Conservation (phyloP, 2,329 filamentous ascomycete species). For the Apiospora malaysiana region DNA sequence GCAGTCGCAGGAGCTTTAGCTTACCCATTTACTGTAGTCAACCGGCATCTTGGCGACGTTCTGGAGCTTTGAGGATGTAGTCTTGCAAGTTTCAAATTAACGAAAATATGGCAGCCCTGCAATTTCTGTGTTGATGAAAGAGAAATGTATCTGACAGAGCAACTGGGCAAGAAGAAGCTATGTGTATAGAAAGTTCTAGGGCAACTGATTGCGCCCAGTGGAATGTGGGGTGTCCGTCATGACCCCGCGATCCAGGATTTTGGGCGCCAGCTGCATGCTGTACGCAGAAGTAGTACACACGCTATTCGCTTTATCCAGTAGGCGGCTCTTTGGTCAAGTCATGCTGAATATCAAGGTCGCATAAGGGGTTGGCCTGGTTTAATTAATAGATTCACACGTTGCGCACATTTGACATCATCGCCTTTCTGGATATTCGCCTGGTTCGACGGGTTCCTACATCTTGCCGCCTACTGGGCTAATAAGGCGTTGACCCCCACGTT, state of each 20-base stretch:
- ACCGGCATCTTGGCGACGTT: constrained; percentile 52
- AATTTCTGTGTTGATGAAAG: neutral
- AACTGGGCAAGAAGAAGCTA: neutral
- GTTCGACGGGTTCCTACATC: neutral
- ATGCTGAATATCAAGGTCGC: neutral
- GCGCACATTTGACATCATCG: neutral
- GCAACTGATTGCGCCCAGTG: constrained; percentile 8
- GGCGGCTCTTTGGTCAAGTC: too few relatives aligned
- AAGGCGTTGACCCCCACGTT: neutral
- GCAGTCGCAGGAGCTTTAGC: constrained; percentile 28
- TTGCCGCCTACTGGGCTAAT: neutral
- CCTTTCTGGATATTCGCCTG: neutral
- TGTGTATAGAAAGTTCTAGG: constrained; percentile 14
- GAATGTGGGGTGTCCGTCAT: constrained; percentile 15
- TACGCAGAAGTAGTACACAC: too few relatives aligned
- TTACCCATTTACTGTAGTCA: constrained; percentile 73
- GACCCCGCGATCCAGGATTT: constrained; percentile 15
- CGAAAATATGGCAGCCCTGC: neutral
- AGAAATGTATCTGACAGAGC: neutral
- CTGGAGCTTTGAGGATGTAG: neutral
- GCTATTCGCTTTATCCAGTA: neutral
- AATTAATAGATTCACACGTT: neutral
- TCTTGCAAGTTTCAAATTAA: neutral
- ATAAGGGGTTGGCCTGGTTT: neutral
- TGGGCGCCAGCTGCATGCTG: neutral